These are phyloP conservation scores for Aureobasidium sp. DNA, from an alignment of 2,329 filamentous ascomycete genomes.

Conservation along the genomic window DNA sequence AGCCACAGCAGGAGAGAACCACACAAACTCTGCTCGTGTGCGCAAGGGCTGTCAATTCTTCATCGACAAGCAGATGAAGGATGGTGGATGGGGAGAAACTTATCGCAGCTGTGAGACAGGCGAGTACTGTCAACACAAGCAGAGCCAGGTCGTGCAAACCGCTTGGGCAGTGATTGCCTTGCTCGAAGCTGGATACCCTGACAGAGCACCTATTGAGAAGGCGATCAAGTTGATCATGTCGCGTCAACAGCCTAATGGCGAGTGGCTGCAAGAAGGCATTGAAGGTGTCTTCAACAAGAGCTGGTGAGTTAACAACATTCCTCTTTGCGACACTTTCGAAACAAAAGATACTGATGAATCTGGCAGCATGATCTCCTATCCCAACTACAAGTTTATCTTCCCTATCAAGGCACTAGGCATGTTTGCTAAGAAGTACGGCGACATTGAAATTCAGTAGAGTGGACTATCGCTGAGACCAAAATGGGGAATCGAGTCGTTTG, in stretches of 20 bases:
- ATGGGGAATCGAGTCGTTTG: not conserved
- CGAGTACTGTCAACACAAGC: constrained; percentile 67
- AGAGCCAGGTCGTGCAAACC: constrained; percentile 88
- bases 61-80: constrained; percentile 71
- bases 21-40: constrained; percentile 63
- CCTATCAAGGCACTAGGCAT: constrained; percentile 89
- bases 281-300: constrained; percentile 99
- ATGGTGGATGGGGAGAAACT: constrained; percentile 95
- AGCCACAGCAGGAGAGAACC: constrained; percentile 72
- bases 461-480: not conserved
- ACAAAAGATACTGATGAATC: constrained; percentile 17
- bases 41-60: constrained; percentile 79
- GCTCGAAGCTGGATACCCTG: constrained; percentile 74
- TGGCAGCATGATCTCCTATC: constrained; percentile 88
- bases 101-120: constrained; percentile 78
- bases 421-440: constrained; percentile 67
- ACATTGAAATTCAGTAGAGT: constrained; percentile 46
- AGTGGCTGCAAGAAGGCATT: constrained; percentile 93
- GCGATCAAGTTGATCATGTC: constrained; percentile 77
- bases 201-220: constrained; percentile 62
- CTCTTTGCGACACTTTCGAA: not conserved
- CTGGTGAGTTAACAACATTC: constrained; percentile 51
- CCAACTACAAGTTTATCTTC: constrained; percentile 98
- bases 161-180: constrained; percentile 77
- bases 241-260: constrained; percentile 78